Percentiles rank a stretch among this genome's conserved stretches.
Evolutionary conservation across 139 green algal genomes (phyloP).

Genomic region (Monoraphidium neglectum): DNA sequence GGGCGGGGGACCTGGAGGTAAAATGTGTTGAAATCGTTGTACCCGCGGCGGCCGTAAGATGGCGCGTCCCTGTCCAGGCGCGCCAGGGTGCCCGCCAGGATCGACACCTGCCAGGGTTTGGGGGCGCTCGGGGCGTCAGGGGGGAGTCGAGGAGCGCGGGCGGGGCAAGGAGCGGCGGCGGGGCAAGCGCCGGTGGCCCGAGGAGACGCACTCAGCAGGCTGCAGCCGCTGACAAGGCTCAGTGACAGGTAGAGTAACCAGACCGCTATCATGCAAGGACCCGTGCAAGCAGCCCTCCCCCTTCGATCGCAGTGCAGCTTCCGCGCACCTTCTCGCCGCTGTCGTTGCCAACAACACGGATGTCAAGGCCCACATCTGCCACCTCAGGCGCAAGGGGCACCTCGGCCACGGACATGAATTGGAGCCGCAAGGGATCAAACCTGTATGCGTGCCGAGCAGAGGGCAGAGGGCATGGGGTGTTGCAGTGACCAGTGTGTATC

Average conservation of each 20-base stretch:
- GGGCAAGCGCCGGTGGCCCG: no score
- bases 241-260: no score
- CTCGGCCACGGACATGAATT: slow-evolving; percentile 60
- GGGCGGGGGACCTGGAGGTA: no score
- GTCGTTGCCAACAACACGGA: slow-evolving; percentile 90
- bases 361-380: slow-evolving; percentile 85
- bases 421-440: slow-evolving; percentile 57
- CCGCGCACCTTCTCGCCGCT: slow-evolving; percentile 81
- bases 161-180: no score
- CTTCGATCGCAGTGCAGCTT: background rate
- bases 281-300: no score
- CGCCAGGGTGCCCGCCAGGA: slow-evolving; percentile 86
- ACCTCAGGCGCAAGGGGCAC: slow-evolving; percentile 79
- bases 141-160: no score
- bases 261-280: no score
- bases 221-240: no score
- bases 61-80: slow-evolving; percentile 90
- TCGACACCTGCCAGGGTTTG: no score
- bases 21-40: slow-evolving; percentile 97
- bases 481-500: no score
- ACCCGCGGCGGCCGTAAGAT: slow-evolving; percentile 70
- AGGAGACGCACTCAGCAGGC: no score
- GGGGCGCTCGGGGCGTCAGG: no score
- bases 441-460: background rate
- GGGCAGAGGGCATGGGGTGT: background rate